A percentile compares a stretch with the other conserved stretches of the same genome.
Conservation (phyloP, 441 rosid species). For the Euphorbia corollata region DNA sequence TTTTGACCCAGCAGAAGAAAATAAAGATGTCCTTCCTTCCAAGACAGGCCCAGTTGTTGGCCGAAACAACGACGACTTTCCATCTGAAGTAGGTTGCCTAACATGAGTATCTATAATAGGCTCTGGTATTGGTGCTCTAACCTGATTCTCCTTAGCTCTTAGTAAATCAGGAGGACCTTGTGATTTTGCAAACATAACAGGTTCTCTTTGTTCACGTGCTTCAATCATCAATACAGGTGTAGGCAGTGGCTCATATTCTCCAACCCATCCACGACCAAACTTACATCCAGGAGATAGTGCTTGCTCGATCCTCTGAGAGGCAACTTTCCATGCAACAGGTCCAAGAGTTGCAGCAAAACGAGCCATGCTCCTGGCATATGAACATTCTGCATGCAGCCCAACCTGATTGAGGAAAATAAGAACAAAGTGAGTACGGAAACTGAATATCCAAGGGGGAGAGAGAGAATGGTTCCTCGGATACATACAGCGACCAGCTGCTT, state of each 20-base stretch:
- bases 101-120: constrained; percentile 3
- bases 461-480: constrained; percentile 14
- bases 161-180: constrained; percentile 26
- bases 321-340: constrained; percentile 77
- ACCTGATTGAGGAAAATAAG: constrained; percentile 41
- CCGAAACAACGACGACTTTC: constrained; percentile 30
- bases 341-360: constrained; percentile 89
- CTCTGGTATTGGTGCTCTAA: constrained; percentile 25
- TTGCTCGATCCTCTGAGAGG: constrained; percentile 70
- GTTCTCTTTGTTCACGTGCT: constrained; percentile 37
- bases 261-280: constrained; percentile 98
- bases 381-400: constrained; percentile 83
- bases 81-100: constrained; percentile 25
- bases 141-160: constrained; percentile 31
- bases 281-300: constrained; percentile 72
- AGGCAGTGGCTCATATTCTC: constrained; percentile 87
- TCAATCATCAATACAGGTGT: constrained; percentile 63
- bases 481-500: constrained; percentile 89
- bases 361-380: constrained; percentile 92
- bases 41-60: constrained; percentile 26
- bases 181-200: constrained; percentile 29
- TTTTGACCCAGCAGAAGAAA: constrained; percentile 26
- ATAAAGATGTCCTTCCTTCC: constrained; percentile 38
- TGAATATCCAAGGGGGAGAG: background rate
- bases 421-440: constrained; percentile 9